Evolutionary conservation across 768 basidiomycete species (phyloP).

Genomic region (Leucocoprinus sp.): DNA sequence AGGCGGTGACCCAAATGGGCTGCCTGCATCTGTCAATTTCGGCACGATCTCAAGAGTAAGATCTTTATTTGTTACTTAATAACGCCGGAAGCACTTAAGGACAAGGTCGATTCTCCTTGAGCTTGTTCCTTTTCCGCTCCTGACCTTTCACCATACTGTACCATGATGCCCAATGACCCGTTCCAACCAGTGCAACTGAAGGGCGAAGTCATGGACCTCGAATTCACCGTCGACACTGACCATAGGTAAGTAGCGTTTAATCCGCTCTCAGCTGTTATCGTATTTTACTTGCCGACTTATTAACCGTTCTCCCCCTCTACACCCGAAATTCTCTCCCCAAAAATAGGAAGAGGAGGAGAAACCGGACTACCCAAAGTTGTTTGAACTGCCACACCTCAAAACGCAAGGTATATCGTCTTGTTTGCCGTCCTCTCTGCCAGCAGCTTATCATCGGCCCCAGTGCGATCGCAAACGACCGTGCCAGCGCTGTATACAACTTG

Average conservation of each 20-base stretch:
- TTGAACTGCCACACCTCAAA: slow-evolving; percentile 92
- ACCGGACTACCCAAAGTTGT: slow-evolving; percentile 86
- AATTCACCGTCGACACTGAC: slow-evolving; percentile 64
- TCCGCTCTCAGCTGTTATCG: slow-evolving; percentile 13
- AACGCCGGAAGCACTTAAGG: slow-evolving; percentile 49
- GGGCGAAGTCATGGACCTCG: slow-evolving; percentile 72
- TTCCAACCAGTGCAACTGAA: slow-evolving; percentile 59
- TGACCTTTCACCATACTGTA: slow-evolving; percentile 14
- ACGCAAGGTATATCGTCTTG: slow-evolving; percentile 56
- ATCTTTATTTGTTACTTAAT: slow-evolving; percentile 48
- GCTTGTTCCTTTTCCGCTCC: slow-evolving; percentile 41
- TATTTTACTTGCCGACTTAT: slow-evolving; percentile 39
- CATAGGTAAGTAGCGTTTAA: slow-evolving; percentile 38
- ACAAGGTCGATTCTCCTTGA: slow-evolving; percentile 36
- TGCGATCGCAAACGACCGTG: slow-evolving; percentile 92
- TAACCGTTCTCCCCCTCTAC: slow-evolving; percentile 37
- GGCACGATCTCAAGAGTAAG: slow-evolving; percentile 38
- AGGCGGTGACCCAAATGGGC: slow-evolving; percentile 13
- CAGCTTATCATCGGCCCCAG: slow-evolving; percentile 29
- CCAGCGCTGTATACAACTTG: slow-evolving; percentile 83
- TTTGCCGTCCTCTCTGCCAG: slow-evolving; percentile 9
- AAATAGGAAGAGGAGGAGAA: slow-evolving; percentile 77
- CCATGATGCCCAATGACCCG: slow-evolving; percentile 49
- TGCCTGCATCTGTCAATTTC: slow-evolving; percentile 28
- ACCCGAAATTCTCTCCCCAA: slow-evolving; percentile 33